Evolutionary conservation across 257 asterid genomes (phyloP).

Genomic region (Solanum tarapatanum): DNA sequence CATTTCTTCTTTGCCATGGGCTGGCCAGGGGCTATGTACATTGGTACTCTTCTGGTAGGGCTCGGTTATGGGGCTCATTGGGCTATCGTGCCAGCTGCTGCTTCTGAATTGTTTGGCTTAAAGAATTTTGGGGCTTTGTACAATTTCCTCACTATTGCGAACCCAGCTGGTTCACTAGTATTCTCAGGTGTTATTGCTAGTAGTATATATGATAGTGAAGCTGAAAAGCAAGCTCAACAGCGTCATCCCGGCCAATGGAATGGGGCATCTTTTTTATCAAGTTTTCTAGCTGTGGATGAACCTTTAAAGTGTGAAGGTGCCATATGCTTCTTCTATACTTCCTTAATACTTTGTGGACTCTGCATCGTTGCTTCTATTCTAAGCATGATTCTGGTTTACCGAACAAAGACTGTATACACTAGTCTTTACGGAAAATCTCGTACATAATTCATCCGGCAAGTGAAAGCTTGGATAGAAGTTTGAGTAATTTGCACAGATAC

Average conservation of each 20-base stretch:
- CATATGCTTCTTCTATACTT: constrained; percentile 68
- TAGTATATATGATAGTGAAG: constrained; percentile 37
- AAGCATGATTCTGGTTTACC: constrained; percentile 66
- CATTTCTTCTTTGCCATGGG: constrained; percentile 86
- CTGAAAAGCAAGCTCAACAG: constrained; percentile 46
- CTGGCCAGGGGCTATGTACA: constrained; percentile 83
- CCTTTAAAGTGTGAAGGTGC: constrained; percentile 64
- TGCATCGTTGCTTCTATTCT: constrained; percentile 55
- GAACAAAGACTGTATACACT: constrained; percentile 64
- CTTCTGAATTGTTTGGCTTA: constrained; percentile 82
- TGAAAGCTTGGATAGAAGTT: neutral
- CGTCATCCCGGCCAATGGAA: constrained; percentile 10
- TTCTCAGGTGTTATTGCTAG: constrained; percentile 45
- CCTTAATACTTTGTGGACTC: constrained; percentile 66
- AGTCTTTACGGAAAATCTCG: constrained; percentile 51
- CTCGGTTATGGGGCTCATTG: constrained; percentile 97
- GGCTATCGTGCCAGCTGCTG: constrained; percentile 92
- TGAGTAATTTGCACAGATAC: neutral
- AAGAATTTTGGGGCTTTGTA: constrained; percentile 64
- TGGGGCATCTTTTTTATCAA: constrained; percentile 28
- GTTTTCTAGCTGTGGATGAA: constrained; percentile 24
- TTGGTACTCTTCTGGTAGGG: constrained; percentile 86
- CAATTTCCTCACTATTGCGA: constrained; percentile 44
- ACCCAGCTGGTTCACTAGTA: constrained; percentile 37
- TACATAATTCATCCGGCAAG: neutral